Evolutionary conservation across 768 basidiomycete genomes (phyloP).

Genomic region (Boletus sensibilis): DNA sequence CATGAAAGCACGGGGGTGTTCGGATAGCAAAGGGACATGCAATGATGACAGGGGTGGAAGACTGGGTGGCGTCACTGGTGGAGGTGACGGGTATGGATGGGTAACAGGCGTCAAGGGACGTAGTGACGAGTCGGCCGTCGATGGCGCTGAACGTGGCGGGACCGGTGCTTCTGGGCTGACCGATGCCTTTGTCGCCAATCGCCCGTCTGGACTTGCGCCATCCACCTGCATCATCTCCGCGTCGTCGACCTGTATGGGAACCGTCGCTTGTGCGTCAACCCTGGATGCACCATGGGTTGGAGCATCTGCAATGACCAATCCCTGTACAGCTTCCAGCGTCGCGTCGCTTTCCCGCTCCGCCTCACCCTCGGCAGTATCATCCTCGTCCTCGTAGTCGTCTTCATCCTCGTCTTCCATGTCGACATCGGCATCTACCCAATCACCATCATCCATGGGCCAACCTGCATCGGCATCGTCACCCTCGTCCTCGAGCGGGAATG

Average conservation of each 20-base stretch:
- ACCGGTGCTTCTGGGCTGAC: background rate
- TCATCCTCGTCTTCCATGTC: slow-evolving; percentile 36
- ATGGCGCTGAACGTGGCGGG: background rate
- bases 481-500: slow-evolving; percentile 18
- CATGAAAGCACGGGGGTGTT: slow-evolving; percentile 35
- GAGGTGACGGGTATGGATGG: slow-evolving; percentile 4
- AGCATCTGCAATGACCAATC: slow-evolving; percentile 8
- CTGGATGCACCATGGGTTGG: background rate
- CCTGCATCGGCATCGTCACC: slow-evolving; percentile 15
- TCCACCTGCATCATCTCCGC: background rate
- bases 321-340: slow-evolving; percentile 13
- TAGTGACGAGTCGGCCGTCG: background rate
- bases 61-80: slow-evolving; percentile 3
- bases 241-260: slow-evolving; percentile 5
- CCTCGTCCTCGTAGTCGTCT: slow-evolving; percentile 32
- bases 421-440: slow-evolving; percentile 27
- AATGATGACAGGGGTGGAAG: slow-evolving; percentile 30
- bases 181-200: background rate
- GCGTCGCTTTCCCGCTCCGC: slow-evolving; percentile 17
- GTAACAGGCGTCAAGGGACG: slow-evolving; percentile 6
- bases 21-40: slow-evolving; percentile 33
- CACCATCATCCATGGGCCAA: slow-evolving; percentile 25
- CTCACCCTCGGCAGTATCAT: slow-evolving; percentile 18
- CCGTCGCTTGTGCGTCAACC: background rate
- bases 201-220: background rate